A percentile compares a stretch with the other conserved stretches of the same genome.
phyloP scores from a whole-genome alignment of 225 moss, liverwort and hornwort genomes.

The Neckera pumila region DNA sequence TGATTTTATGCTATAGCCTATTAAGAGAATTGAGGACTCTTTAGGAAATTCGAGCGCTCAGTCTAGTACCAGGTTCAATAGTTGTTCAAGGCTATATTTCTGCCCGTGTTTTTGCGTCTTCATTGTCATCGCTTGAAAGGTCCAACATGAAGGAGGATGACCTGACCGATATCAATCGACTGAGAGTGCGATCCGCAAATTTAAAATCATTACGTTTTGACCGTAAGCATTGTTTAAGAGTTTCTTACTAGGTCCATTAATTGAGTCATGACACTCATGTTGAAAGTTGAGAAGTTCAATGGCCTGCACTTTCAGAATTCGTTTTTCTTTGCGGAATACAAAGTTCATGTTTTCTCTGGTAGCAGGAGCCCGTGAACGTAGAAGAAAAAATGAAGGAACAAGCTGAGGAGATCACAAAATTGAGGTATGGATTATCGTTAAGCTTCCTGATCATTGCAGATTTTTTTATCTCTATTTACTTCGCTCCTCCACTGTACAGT shows the following conservation, averaged over 20 bases:
- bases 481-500: not conserved
- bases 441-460: not conserved
- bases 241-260: not conserved
- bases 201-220: not conserved
- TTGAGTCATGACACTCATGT: not conserved
- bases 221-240: not conserved
- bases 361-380: not conserved
- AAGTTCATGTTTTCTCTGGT: not conserved
- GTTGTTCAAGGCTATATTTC: too few species aligned
- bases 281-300: not conserved
- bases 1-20: too few species aligned
- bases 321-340: not conserved
- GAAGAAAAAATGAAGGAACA: slow-evolving; percentile 19
- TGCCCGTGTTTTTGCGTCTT: too few species aligned
- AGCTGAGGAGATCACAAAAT: slow-evolving; percentile 20
- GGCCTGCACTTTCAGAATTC: too few species aligned
- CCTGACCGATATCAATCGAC: too few species aligned
- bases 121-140: too few species aligned
- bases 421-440: slow-evolving; percentile 16
- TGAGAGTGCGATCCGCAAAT: too few species aligned
- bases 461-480: not conserved
- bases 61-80: too few species aligned
- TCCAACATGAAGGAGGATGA: too few species aligned
- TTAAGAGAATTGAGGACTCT: too few species aligned
- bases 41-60: too few species aligned